Evolutionary conservation across 2,329 filamentous ascomycete species (phyloP), one percentile per base, ranked within the genome.

Genomic region (Aotearoamyces nothofagi): DNA sequence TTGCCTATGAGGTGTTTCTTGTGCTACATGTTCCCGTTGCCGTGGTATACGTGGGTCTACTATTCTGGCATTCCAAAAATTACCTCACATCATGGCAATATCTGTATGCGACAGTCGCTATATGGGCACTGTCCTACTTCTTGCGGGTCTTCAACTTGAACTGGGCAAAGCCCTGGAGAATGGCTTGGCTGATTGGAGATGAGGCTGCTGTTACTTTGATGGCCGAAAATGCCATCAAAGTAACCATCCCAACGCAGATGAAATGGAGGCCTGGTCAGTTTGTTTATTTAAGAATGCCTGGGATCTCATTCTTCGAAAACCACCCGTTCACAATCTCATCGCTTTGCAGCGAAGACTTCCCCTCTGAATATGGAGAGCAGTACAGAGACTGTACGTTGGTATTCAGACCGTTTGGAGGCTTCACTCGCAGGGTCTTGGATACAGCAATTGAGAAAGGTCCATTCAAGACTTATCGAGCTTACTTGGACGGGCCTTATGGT

Each of bases 31-130:
- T 86, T 0, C 84, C 87, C 0, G 77, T 83, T 7, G 77, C 82
- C 1, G 67, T 86, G 22, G 59, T 80, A 9, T 92, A 90, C 46
- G 59, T 94, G 5, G 86, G 66, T 2, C 67, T 92, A 49, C 63
- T 96, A 15, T 92, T 96, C 56, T 96, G 87, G 87, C 87, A 96
- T 52, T 90, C 81, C 44, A 79, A 86, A 53, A 93, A 94, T 53
- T 92, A 80, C 41, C 66, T 94, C 20, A 76, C 75, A 31, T 92
- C 86, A 0, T 94, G 86, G 86, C 63, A 70, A 45, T 96, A 94
- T 46, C 68, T 96, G 3, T 92, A 71, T 45, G 72, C 81, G 2
- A 90, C 82, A 0, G 54, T 86, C 14, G 79, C 58, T 24, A 82
- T 94, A 37, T 90, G 84, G 75, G 57, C 66, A 1, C 41, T 77